Evolutionary conservation across 768 basidiomycete species (phyloP).

Genomic region (Russula sp.): DNA sequence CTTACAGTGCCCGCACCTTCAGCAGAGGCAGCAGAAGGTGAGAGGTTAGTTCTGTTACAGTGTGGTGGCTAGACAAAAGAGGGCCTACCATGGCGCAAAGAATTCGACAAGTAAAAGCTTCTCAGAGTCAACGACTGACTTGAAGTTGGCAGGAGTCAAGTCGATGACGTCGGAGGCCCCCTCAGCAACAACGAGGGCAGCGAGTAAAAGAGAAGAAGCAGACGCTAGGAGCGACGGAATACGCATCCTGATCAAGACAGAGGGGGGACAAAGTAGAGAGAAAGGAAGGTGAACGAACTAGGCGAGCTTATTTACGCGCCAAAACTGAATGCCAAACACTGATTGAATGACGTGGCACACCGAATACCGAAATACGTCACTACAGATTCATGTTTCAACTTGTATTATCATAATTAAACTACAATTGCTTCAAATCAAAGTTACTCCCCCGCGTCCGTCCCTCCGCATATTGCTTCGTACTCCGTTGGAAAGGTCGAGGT

Average conservation of each 20-base stretch:
- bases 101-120: slow-evolving; percentile 88
- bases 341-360: slow-evolving; percentile 5
- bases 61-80: not conserved
- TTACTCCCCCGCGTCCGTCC: slow-evolving; percentile 65
- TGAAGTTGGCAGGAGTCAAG: slow-evolving; percentile 65
- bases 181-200: slow-evolving; percentile 47
- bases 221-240: slow-evolving; percentile 44
- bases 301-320: not conserved
- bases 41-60: not conserved
- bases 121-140: slow-evolving; percentile 56
- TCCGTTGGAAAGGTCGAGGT: slow-evolving; percentile 55
- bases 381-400: not conserved
- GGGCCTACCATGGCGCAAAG: slow-evolving; percentile 75
- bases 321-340: not conserved
- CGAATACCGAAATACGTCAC: not conserved
- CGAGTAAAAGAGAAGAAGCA: slow-evolving; percentile 49
- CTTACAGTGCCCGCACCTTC: slow-evolving; percentile 94
- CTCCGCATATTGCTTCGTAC: slow-evolving; percentile 52
- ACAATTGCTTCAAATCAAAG: slow-evolving; percentile 49
- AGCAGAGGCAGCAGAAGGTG: not conserved
- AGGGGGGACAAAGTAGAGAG: not conserved
- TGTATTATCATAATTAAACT: not conserved
- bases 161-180: slow-evolving; percentile 75
- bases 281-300: not conserved
- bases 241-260: slow-evolving; percentile 51